phyloP scores from a whole-genome alignment of 345 rosid genomes.

The Firmiana major region DNA sequence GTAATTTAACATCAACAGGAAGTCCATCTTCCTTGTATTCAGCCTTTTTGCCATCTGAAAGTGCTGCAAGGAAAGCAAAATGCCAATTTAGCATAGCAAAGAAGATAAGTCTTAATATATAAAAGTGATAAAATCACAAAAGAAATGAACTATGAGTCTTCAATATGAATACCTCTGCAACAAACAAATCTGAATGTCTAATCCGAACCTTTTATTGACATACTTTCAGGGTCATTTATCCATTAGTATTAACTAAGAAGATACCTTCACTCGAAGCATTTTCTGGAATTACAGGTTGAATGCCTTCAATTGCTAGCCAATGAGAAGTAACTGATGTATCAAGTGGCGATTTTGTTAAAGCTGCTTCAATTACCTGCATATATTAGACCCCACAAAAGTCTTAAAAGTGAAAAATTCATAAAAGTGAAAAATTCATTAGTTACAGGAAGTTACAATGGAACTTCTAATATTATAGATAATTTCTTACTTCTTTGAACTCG shows the following conservation, averaged over 20 bases:
- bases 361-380: constrained; percentile 62
- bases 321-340: constrained; percentile 55
- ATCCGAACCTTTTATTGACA: background rate
- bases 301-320: constrained; percentile 91
- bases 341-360: constrained; percentile 54
- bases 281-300: constrained; percentile 77
- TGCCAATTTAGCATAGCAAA: background rate
- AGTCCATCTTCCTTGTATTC: constrained; percentile 73
- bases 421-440: constrained; percentile 22
- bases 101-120: background rate
- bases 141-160: background rate
- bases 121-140: background rate
- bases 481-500: constrained; percentile 68
- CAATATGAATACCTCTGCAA: background rate
- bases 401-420: constrained; percentile 21
- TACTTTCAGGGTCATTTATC: background rate
- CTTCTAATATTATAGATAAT: background rate
- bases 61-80: constrained; percentile 27
- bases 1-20: constrained; percentile 44
- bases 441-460: constrained; percentile 3
- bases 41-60: constrained; percentile 52
- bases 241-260: background rate
- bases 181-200: background rate
- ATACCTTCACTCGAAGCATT: constrained; percentile 67
- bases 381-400: constrained; percentile 3